Percentiles rank a stretch among this genome's conserved stretches.
Conservation (phyloP, 352 stramenopile species). For the Globisporangium paddicum region DNA sequence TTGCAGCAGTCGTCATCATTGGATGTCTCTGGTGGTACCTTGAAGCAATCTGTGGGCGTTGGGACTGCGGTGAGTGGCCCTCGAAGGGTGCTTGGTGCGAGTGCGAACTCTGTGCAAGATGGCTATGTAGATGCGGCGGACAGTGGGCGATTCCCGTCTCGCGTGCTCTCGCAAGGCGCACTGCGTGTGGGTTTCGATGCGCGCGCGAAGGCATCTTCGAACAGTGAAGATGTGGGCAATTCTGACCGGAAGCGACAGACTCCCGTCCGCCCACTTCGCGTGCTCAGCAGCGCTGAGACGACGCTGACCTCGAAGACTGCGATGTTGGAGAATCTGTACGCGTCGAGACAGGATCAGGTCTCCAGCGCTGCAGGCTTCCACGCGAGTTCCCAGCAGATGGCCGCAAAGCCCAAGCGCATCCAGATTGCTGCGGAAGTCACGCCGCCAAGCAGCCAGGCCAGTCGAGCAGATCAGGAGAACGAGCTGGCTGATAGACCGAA, state of each 20-base stretch:
- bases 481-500: slow-evolving; percentile 1
- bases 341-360: slow-evolving; percentile 19
- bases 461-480: slow-evolving; percentile 10
- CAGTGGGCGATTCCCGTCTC: slow-evolving; percentile 8
- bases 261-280: slow-evolving; percentile 28
- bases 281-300: slow-evolving; percentile 26
- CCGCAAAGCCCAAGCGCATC: slow-evolving; percentile 30
- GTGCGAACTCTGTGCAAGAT: slow-evolving; percentile 2
- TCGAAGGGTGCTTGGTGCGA: slow-evolving; percentile 20
- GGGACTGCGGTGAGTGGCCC: slow-evolving; percentile 13
- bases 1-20: slow-evolving; percentile 10
- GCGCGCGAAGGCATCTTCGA: slow-evolving; percentile 18
- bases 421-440: slow-evolving; percentile 22
- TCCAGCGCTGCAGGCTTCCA: slow-evolving; percentile 26
- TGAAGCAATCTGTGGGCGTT: not conserved
- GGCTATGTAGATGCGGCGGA: not conserved
- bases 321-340: slow-evolving; percentile 28
- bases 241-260: slow-evolving; percentile 22
- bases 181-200: slow-evolving; percentile 33
- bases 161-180: slow-evolving; percentile 37
- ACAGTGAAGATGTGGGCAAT: slow-evolving; percentile 18
- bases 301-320: slow-evolving; percentile 14
- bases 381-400: slow-evolving; percentile 21
- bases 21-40: not conserved
- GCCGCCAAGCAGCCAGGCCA: not conserved